phyloP scores from a whole-genome alignment of 78 protist genomes.

The Emiliania huxleyi region DNA sequence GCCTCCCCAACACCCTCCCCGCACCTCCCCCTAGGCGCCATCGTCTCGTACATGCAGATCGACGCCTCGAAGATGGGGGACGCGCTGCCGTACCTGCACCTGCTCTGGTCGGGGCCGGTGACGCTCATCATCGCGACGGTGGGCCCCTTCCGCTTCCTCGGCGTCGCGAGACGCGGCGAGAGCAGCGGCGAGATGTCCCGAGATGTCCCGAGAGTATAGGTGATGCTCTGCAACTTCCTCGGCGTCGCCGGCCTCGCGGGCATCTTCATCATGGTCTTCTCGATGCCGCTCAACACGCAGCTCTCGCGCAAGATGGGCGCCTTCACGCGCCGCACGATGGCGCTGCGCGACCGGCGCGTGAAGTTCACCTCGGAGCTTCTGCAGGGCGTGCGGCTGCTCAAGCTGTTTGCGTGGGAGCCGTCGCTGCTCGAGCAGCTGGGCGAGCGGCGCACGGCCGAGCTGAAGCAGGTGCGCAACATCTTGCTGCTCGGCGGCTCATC shows the following conservation, averaged over 20 bases:
- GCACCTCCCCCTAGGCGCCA: too few species aligned
- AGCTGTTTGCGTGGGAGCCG: constrained; percentile 56
- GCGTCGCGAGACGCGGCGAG: too few species aligned
- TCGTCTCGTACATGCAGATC: constrained; percentile 22
- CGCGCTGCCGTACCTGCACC: constrained; percentile 12
- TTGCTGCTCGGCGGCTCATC: too few species aligned
- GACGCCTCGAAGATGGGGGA: not conserved
- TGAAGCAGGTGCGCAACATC: not conserved
- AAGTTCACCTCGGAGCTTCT: constrained; percentile 59
- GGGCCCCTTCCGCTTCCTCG: not conserved
- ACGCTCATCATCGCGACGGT: not conserved
- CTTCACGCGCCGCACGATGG: not conserved
- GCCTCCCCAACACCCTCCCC: too few species aligned
- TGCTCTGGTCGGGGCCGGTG: not conserved
- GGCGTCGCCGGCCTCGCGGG: not conserved
- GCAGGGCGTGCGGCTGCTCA: constrained; percentile 50
- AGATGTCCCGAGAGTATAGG: too few species aligned
- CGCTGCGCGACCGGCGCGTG: constrained; percentile 31
- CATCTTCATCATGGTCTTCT: not conserved
- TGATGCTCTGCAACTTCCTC: not conserved
- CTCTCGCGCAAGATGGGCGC: not conserved
- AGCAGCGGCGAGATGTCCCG: too few species aligned
- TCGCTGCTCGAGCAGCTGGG: not conserved
- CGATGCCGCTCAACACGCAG: not conserved
- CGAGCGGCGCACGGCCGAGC: not conserved